Evolutionary conservation across 2,329 filamentous ascomycete species (phyloP).

Genomic region (Paracamarosporium sp.): DNA sequence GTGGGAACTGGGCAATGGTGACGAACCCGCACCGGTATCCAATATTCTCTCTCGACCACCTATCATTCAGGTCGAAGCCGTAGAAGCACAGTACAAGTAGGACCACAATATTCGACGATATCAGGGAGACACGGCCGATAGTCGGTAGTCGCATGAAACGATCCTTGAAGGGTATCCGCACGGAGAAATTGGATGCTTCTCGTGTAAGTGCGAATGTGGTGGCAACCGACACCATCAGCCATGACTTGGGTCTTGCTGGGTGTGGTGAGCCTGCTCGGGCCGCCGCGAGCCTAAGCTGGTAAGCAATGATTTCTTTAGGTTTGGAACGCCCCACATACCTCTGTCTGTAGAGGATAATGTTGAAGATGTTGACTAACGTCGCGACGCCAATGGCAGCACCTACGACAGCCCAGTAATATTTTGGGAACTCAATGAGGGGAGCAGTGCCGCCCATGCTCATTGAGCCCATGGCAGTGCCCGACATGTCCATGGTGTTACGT

Average conservation of each 20-base stretch:
- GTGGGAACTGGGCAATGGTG: slow-evolving; percentile 60
- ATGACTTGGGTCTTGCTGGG: slow-evolving; percentile 62
- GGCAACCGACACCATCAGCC: slow-evolving; percentile 56
- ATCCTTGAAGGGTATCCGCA: slow-evolving; percentile 42
- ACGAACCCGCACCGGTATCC: slow-evolving; percentile 64
- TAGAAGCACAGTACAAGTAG: slow-evolving; percentile 65
- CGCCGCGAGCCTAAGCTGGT: slow-evolving; percentile 53
- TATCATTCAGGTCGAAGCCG: slow-evolving; percentile 57
- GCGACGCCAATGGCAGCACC: slow-evolving; percentile 54
- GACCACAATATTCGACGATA: slow-evolving; percentile 56
- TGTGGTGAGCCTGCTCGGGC: slow-evolving; percentile 45
- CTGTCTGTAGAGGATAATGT: slow-evolving; percentile 57
- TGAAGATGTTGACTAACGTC: slow-evolving; percentile 54
- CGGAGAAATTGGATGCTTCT: slow-evolving; percentile 59
- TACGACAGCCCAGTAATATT: slow-evolving; percentile 62
- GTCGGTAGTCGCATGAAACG: slow-evolving; percentile 49
- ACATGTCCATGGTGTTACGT: slow-evolving; percentile 26
- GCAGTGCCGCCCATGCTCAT: slow-evolving; percentile 56
- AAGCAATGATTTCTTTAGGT: slow-evolving; percentile 2
- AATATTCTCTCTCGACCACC: slow-evolving; percentile 62
- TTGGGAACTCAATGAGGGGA: slow-evolving; percentile 55
- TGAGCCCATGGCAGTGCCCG: slow-evolving; percentile 39
- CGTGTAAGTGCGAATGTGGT: slow-evolving; percentile 61
- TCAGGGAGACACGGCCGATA: slow-evolving; percentile 46
- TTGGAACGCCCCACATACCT: slow-evolving; percentile 44